These are phyloP conservation scores for Sporothrix schenckii DNA, from an alignment of 2,329 filamentous ascomycete genomes.

Conservation along the genomic window DNA sequence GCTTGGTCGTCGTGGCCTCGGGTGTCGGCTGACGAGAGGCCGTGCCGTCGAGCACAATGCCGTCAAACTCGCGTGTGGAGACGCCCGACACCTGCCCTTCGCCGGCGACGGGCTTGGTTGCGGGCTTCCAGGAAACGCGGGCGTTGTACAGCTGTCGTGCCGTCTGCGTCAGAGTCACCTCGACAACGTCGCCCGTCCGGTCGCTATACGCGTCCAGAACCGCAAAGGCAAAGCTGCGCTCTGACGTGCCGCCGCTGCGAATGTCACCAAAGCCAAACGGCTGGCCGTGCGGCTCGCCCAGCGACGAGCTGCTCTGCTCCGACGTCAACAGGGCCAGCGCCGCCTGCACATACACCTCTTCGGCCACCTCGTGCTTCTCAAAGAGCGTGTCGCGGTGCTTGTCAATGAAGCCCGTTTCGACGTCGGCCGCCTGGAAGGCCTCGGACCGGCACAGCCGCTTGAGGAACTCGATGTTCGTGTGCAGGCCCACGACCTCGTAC, in stretches of 20 bases:
- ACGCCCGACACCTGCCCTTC: neutral
- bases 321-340: slow-evolving; percentile 69
- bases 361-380: slow-evolving; percentile 58
- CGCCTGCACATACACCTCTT: slow-evolving; percentile 83
- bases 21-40: slow-evolving; percentile 32
- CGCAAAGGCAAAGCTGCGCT: slow-evolving; percentile 57
- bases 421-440: slow-evolving; percentile 81
- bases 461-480: slow-evolving; percentile 96
- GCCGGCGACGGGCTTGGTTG: neutral
- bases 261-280: slow-evolving; percentile 59
- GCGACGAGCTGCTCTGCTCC: slow-evolving; percentile 5
- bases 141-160: slow-evolving; percentile 54
- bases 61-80: slow-evolving; percentile 47
- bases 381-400: slow-evolving; percentile 85
- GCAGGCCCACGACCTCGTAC: slow-evolving; percentile 89
- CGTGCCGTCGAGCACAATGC: slow-evolving; percentile 50
- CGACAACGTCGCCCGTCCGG: slow-evolving; percentile 54
- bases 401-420: slow-evolving; percentile 95
- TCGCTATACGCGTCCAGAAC: slow-evolving; percentile 62
- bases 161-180: slow-evolving; percentile 55
- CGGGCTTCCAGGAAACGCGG: slow-evolving; percentile 46
- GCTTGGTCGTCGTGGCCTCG: slow-evolving; percentile 40
- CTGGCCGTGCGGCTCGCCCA: slow-evolving; percentile 47
- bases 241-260: slow-evolving; percentile 41
- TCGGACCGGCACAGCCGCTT: slow-evolving; percentile 81